Evolutionary conservation across 192 early-diverging fungal genomes (phyloP).

Genomic region (Pilobolus umbonatus): DNA sequence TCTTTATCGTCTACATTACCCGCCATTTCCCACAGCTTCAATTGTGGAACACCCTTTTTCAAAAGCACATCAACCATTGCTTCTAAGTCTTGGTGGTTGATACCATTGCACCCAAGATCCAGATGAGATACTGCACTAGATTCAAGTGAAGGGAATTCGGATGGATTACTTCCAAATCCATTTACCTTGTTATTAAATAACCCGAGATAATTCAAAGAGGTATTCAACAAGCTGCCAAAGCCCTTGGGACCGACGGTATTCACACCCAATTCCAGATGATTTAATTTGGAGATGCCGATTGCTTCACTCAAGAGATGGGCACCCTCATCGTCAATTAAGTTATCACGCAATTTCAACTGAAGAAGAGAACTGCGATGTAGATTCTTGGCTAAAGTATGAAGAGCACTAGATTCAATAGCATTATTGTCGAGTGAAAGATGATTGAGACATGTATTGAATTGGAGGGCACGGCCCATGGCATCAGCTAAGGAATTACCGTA

Average conservation of each 20-base stretch:
- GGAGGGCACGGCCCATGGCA: constrained; percentile 22
- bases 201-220: constrained; percentile 34
- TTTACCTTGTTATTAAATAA: constrained; percentile 41
- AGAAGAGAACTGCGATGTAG: constrained; percentile 22
- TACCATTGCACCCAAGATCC: constrained; percentile 46
- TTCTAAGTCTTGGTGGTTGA: constrained; percentile 35
- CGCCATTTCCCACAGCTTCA: constrained; percentile 42
- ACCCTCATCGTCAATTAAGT: constrained; percentile 39
- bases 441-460: constrained; percentile 25
- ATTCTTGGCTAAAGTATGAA: constrained; percentile 22
- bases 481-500: constrained; percentile 37
- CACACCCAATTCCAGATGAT: constrained; percentile 38
- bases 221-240: constrained; percentile 35
- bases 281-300: not conserved
- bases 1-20: constrained; percentile 42
- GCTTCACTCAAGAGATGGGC: constrained; percentile 27
- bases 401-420: constrained; percentile 35
- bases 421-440: constrained; percentile 41
- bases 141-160: constrained; percentile 12
- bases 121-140: constrained; percentile 23
- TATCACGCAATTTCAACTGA: constrained; percentile 38
- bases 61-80: constrained; percentile 38
- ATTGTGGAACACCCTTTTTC: constrained; percentile 29
- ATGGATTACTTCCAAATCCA: constrained; percentile 28
- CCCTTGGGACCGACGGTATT: constrained; percentile 38